These are phyloP conservation scores for Astraeus odoratus DNA, from an alignment of 768 basidiomycete species.

Conservation along the genomic window DNA sequence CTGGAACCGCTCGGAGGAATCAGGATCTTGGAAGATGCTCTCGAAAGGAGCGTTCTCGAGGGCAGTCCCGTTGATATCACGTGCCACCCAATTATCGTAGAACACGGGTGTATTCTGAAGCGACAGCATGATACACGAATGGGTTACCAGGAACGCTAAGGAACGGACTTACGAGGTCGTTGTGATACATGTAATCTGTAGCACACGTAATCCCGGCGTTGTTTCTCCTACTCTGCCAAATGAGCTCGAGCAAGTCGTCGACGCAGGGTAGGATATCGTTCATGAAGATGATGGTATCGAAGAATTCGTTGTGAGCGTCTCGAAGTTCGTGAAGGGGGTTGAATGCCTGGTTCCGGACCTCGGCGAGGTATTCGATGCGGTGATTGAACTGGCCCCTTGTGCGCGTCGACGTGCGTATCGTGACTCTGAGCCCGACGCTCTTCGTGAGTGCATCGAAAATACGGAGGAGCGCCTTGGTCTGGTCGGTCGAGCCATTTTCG, in stretches of 20 bases:
- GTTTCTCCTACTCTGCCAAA: constrained; percentile 88
- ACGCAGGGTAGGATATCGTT: constrained; percentile 98
- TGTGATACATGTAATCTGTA: constrained; percentile 98
- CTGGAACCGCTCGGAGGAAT: constrained; percentile 78
- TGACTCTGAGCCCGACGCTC: constrained; percentile 85
- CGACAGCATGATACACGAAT: background rate
- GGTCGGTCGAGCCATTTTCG: constrained; percentile 98
- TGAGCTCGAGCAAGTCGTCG: constrained; percentile 95
- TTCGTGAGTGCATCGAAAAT: constrained; percentile 92
- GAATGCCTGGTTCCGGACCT: constrained; percentile 97
- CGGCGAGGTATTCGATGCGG: constrained; percentile 99
- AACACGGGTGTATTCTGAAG: constrained; percentile 78
- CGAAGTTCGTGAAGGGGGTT: constrained; percentile 92
- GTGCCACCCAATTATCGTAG: constrained; percentile 98
- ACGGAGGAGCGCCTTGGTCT: constrained; percentile 92
- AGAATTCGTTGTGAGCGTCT: constrained; percentile 87
- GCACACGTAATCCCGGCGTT: constrained; percentile 99
- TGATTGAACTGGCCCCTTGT: constrained; percentile 96
- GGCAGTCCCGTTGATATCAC: constrained; percentile 98
- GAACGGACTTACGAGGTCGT: constrained; percentile 68
- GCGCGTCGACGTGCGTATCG: constrained; percentile 88
- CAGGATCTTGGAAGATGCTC: constrained; percentile 78
- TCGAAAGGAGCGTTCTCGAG: constrained; percentile 98
- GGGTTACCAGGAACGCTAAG: background rate
- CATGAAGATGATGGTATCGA: constrained; percentile 98